Base-by-base conservation (phyloP, 192 early-diverging fungal genomes). In the Mortierella alpina region DNA sequence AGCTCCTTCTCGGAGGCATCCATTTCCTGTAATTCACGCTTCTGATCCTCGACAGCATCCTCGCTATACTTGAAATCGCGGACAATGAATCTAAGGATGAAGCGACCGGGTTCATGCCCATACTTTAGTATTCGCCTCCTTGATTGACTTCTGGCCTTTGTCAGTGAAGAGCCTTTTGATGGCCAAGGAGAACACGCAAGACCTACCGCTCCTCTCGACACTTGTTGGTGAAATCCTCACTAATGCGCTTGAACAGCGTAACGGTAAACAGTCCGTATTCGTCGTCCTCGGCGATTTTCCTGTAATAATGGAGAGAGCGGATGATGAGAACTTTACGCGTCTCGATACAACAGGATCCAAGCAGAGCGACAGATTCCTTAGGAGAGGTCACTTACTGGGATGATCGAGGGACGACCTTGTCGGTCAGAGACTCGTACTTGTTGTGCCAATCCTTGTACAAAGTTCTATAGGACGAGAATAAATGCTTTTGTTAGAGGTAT, bases 361-460 rank as follows among this genome's bases (percentile, higher is more conserved):
- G 31, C 31, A 31, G 31, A 2, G 31, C 41, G 7, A 13, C 12
- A 58, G 47, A 53, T 59, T 22, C 8, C 23, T 20, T 22, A 2
- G 47, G 41, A n/a, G 15, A 12, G 39, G 3, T 52, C 17, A 83
- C 88, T 70, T 90, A 96, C 94, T 86, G 82, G 58, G 93, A 91
- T 5, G 97, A 99, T 56, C 98, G 91, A 13, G 98, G 98, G 20
- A 99, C 97, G 12, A 99, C 94, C 95, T 97, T 97, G 54, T 93
- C 88, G 4, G 97, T 92, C 67, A 99, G 70, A 1, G 88, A 90
- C 85, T 99, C 98, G 86, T 99, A 99, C 44, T 82, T 86, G 70
- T 88, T 87, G 9, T 83, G 63, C 98, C 98, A 99, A 5, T 96
- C 93, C 70, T 92, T 93, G 68, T 89, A 88, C 44, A 90, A 83